phyloP scores from a whole-genome alignment of 2,329 filamentous ascomycete genomes.

The Beauveria sp. region DNA sequence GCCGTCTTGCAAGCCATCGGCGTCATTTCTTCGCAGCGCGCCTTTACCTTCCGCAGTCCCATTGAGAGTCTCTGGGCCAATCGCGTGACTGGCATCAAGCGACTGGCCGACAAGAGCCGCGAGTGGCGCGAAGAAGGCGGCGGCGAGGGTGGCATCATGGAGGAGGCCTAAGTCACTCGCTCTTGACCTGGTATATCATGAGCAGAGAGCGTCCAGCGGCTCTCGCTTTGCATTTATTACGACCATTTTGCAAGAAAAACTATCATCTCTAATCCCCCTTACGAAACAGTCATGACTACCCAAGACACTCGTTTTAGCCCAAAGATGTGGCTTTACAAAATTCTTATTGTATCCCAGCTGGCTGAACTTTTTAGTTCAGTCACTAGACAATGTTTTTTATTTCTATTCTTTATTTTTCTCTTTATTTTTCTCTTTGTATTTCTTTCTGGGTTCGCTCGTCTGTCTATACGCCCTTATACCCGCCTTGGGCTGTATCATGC shows the following conservation, averaged over 20 bases:
- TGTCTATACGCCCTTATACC: slow-evolving; percentile 5
- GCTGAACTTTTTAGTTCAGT: slow-evolving; percentile 6
- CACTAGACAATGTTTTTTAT: slow-evolving; percentile 8
- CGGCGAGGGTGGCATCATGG: slow-evolving; percentile 59
- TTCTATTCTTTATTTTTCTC: neutral
- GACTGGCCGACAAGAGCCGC: slow-evolving; percentile 72
- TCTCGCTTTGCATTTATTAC: slow-evolving; percentile 2
- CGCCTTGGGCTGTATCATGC: slow-evolving; percentile 7
- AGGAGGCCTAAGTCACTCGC: slow-evolving; percentile 41
- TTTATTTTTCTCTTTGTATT: neutral
- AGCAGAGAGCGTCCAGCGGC: neutral
- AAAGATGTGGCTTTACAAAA: slow-evolving; percentile 2
- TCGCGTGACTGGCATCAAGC: slow-evolving; percentile 72
- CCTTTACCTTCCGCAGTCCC: slow-evolving; percentile 85
- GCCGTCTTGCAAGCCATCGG: slow-evolving; percentile 94
- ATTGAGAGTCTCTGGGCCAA: slow-evolving; percentile 86
- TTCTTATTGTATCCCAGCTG: neutral
- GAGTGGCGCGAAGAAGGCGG: slow-evolving; percentile 87
- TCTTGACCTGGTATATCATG: neutral
- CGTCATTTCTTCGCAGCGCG: slow-evolving; percentile 89
- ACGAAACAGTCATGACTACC: slow-evolving; percentile 10
- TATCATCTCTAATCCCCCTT: slow-evolving; percentile 1
- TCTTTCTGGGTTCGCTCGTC: neutral
- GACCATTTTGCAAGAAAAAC: neutral
- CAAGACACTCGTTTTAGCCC: slow-evolving; percentile 3